Evolutionary conservation across 2,329 filamentous ascomycete genomes (phyloP), one percentile per base, ranked within the genome.

Genomic region (Pseudogymnoascus sp.): DNA sequence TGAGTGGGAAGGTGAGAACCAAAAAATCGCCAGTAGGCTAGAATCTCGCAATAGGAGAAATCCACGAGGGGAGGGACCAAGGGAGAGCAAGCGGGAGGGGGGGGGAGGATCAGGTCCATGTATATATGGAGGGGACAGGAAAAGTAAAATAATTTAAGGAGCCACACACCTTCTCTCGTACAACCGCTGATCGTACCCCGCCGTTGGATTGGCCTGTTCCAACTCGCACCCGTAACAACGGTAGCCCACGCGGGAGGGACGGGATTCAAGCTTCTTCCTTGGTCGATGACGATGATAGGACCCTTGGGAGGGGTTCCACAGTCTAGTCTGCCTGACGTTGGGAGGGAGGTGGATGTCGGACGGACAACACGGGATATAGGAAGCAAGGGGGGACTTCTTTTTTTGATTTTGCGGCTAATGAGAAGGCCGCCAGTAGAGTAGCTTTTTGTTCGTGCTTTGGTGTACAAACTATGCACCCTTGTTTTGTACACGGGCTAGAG

Each of bases 211-310:
- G 46, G 46, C 46, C 25, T 31, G 46, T 31, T 53, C 25, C n/a
- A 53, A 53, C 46, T 31, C 46, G 46, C 46, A 53, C 46, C 46
- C 46, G 46, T 53, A 53, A 53, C 46, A 53, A 53, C 46, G 46
- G 46, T 53, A 53, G 46, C 46, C 46, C 46, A 53, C 46, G 46
- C 46, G 46, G 46, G 46, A 53, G 46, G 46, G 46, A 31, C 46
- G 46, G 46, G 46, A 53, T 53, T 53, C 46, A 53, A 53, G 46
- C 46, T 53, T 53, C 46, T 53, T 53, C 46, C 46, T 53, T 53
- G 46, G 46, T 53, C 25, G 25, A 53, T 53, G 46, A 53, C 46
- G 46, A 53, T 53, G 46, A 53, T 53, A 53, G 46, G 25, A n/a
- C n/a, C 46, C 11, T 18, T 16, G 8, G 8, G 46, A 23, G 46